Conservation (phyloP, 2,329 filamentous ascomycete species). For the Myriosclerotinia duriaeana region DNA sequence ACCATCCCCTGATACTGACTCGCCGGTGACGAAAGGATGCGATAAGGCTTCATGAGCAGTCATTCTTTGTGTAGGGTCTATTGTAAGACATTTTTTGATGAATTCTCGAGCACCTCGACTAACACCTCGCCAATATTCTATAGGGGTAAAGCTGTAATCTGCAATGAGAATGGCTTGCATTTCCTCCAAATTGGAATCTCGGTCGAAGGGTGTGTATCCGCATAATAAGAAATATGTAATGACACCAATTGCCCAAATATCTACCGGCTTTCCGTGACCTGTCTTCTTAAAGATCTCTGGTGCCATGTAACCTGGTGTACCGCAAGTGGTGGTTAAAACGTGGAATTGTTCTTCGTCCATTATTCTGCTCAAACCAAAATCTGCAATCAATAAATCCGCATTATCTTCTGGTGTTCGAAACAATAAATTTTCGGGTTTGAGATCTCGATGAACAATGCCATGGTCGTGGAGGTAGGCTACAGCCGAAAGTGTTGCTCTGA, state of each 20-base stretch:
- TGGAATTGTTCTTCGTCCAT: slow-evolving; percentile 99
- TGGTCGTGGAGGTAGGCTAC: slow-evolving; percentile 98
- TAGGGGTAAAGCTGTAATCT: slow-evolving; percentile 91
- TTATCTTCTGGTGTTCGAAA: slow-evolving; percentile 98
- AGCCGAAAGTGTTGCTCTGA: slow-evolving; percentile 92
- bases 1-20: slow-evolving; percentile 47
- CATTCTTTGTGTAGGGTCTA: slow-evolving; percentile 84
- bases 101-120: slow-evolving; percentile 85
- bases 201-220: slow-evolving; percentile 96
- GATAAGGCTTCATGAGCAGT: slow-evolving; percentile 78
- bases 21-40: slow-evolving; percentile 62
- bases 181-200: slow-evolving; percentile 95
- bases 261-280: slow-evolving; percentile 95
- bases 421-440: slow-evolving; percentile 95
- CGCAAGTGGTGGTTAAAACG: slow-evolving; percentile 94
- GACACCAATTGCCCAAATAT: slow-evolving; percentile 97
- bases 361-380: slow-evolving; percentile 92
- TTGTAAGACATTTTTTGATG: slow-evolving; percentile 85
- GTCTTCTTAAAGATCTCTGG: slow-evolving; percentile 99
- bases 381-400: slow-evolving; percentile 91
- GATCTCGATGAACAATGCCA: slow-evolving; percentile 94
- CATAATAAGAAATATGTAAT: slow-evolving; percentile 99
- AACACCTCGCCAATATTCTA: slow-evolving; percentile 96
- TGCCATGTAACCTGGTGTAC: slow-evolving; percentile 98
- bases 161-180: slow-evolving; percentile 98